Evolutionary conservation across 2,329 filamentous ascomycete genomes (phyloP).

Genomic region (Aspergillus pseudotamarii): DNA sequence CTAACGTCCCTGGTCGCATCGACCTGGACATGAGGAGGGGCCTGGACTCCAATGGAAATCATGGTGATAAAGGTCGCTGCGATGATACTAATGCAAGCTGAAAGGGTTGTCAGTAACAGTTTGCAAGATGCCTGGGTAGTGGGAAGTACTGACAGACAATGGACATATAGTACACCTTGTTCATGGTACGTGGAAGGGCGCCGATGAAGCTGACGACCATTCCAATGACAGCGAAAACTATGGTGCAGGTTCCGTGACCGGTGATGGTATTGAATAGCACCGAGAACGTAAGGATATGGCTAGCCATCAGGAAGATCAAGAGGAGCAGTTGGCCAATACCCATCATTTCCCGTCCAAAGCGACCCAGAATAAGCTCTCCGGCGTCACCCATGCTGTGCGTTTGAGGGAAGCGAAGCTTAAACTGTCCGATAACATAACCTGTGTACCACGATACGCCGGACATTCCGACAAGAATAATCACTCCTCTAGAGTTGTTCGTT

Average conservation of each 20-base stretch:
- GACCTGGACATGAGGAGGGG: conserved; percentile 41
- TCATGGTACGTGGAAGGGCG: conserved; percentile 64
- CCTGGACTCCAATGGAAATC: conserved; percentile 62
- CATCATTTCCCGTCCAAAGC: conserved; percentile 63
- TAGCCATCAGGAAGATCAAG: conserved; percentile 68
- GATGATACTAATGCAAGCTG: conserved; percentile 65
- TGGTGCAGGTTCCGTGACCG: conserved; percentile 62
- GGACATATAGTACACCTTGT: conserved; percentile 63
- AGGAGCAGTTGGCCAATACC: conserved; percentile 64
- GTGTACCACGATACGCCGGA: conserved; percentile 61
- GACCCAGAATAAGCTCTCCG: conserved; percentile 64
- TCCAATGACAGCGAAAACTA: conserved; percentile 64
- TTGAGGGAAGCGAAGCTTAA: conserved; percentile 59
- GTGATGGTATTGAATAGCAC: conserved; percentile 69
- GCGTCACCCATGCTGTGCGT: conserved; percentile 70
- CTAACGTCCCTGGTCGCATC: conserved; percentile 43
- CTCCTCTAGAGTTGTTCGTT: conserved; percentile 37
- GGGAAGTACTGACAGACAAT: conserved; percentile 52
- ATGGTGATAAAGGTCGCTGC: conserved; percentile 67
- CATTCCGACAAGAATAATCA: conserved; percentile 57
- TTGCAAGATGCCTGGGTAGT: not conserved
- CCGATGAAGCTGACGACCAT: conserved; percentile 60
- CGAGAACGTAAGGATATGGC: conserved; percentile 70
- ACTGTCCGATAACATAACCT: conserved; percentile 62
- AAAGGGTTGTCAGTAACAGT: conserved; percentile 2